These are phyloP conservation scores for Fusarium sp. DNA, from an alignment of 2,329 filamentous ascomycete genomes.

Conservation along the genomic window DNA sequence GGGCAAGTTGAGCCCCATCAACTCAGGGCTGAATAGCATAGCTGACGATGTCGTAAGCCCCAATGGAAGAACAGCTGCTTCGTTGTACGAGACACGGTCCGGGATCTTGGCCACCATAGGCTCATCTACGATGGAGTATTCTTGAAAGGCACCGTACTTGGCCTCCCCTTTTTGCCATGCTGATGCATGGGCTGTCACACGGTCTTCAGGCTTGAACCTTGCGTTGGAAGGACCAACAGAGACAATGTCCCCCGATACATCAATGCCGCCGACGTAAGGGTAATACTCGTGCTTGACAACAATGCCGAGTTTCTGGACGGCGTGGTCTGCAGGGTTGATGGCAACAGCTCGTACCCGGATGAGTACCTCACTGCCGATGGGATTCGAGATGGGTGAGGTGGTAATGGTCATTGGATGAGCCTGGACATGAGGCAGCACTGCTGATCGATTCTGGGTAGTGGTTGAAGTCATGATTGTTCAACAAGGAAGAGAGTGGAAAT, in stretches of 20 bases:
- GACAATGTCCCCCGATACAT: neutral
- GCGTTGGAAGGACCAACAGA: neutral
- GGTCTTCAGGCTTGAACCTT: rapidly evolving
- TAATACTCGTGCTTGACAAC: neutral
- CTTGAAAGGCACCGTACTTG: conserved; percentile 1
- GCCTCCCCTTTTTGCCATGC: neutral
- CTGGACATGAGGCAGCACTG: neutral
- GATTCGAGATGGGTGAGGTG: rapidly evolving
- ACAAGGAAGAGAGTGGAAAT: too few relatives aligned
- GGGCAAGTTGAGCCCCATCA: neutral
- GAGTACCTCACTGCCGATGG: neutral
- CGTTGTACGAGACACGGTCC: neutral
- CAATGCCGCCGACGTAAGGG: neutral
- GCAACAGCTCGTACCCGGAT: neutral
- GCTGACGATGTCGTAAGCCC: neutral
- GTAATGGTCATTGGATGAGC: neutral
- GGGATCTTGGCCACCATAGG: neutral
- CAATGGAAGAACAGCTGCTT: neutral
- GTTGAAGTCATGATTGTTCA: neutral
- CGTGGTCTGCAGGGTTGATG: neutral
- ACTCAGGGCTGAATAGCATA: neutral
- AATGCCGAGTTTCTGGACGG: neutral
- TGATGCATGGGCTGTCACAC: neutral
- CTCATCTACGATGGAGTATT: neutral
- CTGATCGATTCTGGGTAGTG: neutral